These are phyloP conservation scores for Vanrija humicola DNA, from an alignment of 1,284 basidiomycete species.

Conservation along the genomic window DNA sequence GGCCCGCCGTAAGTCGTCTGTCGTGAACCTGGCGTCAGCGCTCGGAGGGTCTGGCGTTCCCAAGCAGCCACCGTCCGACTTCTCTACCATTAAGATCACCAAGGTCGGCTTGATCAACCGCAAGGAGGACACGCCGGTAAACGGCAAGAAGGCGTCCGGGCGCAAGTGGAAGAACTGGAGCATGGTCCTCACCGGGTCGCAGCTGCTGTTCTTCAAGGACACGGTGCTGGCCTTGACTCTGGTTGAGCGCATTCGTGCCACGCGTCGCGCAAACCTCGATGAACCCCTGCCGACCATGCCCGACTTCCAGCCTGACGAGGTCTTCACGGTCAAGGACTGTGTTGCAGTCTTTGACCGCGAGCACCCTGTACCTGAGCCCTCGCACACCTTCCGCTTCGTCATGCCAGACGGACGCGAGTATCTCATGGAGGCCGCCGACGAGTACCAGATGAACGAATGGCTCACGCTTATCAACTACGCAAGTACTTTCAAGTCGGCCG, in stretches of 20 bases:
- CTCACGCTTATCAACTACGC: slow-evolving; percentile 91
- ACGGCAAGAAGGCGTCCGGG: slow-evolving; percentile 67
- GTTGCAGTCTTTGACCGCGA: slow-evolving; percentile 74
- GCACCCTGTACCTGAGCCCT: slow-evolving; percentile 50
- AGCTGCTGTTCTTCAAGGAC: slow-evolving; percentile 89
- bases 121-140: slow-evolving; percentile 75
- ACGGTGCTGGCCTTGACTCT: slow-evolving; percentile 62
- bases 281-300: slow-evolving; percentile 51
- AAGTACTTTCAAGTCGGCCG: slow-evolving; percentile 79
- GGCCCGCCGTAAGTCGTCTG: slow-evolving; percentile 19
- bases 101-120: slow-evolving; percentile 78
- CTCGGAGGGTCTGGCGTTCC: neutral
- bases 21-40: neutral
- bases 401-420: slow-evolving; percentile 68
- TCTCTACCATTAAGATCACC: slow-evolving; percentile 63
- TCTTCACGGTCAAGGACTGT: slow-evolving; percentile 71
- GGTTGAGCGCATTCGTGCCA: slow-evolving; percentile 53
- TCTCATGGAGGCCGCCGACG: slow-evolving; percentile 70
- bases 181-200: slow-evolving; percentile 81
- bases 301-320: slow-evolving; percentile 79
- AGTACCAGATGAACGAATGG: slow-evolving; percentile 84
- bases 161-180: slow-evolving; percentile 88
- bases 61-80: slow-evolving; percentile 13
- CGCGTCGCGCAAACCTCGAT: slow-evolving; percentile 31
- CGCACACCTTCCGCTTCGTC: slow-evolving; percentile 71